phyloP scores from a whole-genome alignment of 106 monocot species.

The Agapanthus africanus region DNA sequence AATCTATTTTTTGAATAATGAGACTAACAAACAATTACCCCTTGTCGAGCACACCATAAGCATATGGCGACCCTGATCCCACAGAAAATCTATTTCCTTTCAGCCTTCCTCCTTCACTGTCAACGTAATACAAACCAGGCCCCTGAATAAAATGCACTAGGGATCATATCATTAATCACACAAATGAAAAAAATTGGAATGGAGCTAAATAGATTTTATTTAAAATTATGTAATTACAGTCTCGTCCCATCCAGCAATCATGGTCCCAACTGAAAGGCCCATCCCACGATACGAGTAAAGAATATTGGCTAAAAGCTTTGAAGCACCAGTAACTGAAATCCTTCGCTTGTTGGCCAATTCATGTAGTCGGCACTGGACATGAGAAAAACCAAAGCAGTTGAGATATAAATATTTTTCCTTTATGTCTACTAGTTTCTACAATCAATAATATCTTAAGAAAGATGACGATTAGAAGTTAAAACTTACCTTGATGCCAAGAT shows the following conservation, averaged over 20 bases:
- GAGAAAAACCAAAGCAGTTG: not conserved
- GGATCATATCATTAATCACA: not conserved
- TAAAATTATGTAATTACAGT: slow-evolving; percentile 29
- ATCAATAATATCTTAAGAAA: not conserved
- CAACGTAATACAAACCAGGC: slow-evolving; percentile 47
- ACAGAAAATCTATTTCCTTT: slow-evolving; percentile 55
- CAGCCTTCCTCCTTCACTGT: slow-evolving; percentile 60
- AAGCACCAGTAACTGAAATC: slow-evolving; percentile 88
- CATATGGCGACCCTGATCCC: slow-evolving; percentile 63
- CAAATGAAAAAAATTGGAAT: not conserved
- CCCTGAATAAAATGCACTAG: slow-evolving; percentile 19
- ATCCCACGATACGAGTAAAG: slow-evolving; percentile 84
- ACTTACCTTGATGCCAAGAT: slow-evolving; percentile 58
- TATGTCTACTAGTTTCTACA: not conserved
- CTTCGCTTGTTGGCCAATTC: too few species aligned
- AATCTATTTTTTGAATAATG: not conserved
- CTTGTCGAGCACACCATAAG: slow-evolving; percentile 60
- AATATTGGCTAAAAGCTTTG: slow-evolving; percentile 83
- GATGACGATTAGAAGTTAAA: too few species aligned
- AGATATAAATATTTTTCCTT: not conserved
- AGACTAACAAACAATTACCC: slow-evolving; percentile 20
- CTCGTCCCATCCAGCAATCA: slow-evolving; percentile 99
- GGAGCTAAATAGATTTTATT: not conserved
- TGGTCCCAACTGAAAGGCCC: slow-evolving; percentile 83
- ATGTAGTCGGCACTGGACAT: slow-evolving; percentile 61